Evolutionary conservation across 2,329 filamentous ascomycete genomes (phyloP), one percentile per base, ranked within the genome.

Genomic region (Dryadomyces quercivorus): DNA sequence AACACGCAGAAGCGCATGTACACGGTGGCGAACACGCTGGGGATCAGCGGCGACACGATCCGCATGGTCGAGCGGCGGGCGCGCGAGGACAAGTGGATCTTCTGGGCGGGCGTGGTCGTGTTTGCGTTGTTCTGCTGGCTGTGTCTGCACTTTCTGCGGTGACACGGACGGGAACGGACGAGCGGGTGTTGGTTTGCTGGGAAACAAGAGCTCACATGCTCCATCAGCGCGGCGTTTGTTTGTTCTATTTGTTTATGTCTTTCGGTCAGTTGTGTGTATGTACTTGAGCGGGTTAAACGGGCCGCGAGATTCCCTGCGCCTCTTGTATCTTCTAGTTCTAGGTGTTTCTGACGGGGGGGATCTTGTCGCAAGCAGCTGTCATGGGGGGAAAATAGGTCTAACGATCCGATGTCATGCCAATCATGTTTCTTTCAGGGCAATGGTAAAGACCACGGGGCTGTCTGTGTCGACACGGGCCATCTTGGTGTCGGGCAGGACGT

Each of bases 41-140:
- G 93, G 0, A 80, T 98, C 57, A 94, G 87, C 64, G 91, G 92
- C 20, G 92, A 97, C 67, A 98, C 93, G 2, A 98, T 98, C 60
- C 83, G 93, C 49, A 97, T 93, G 89, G 86, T 98, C 45, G 92
- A 97, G 71, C 74, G 93, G 61, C 77, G 93, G 59, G 90, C 93
- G 51, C 86, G 83, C 68, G 87, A 97, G 73, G 93, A 98, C 68
- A 97, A 96, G 71, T 97, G 91, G 90, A 95, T 98, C 40, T 98
- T 98, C 68, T 87, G 86, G 77, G 86, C 75, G 0, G 90, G 93
- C 0, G 89, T 92, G 2, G 70, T 94, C 5, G 70, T 93, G 40
- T 98, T 98, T 69, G 87, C 97, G 63, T 65, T 80, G 42, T 98
- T 98, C 66, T 95, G 92, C 69, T 97, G 89, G 82, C 71, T 93